Evolutionary conservation across 2,329 filamentous ascomycete species (phyloP).

Genomic region (Exophiala sp.): DNA sequence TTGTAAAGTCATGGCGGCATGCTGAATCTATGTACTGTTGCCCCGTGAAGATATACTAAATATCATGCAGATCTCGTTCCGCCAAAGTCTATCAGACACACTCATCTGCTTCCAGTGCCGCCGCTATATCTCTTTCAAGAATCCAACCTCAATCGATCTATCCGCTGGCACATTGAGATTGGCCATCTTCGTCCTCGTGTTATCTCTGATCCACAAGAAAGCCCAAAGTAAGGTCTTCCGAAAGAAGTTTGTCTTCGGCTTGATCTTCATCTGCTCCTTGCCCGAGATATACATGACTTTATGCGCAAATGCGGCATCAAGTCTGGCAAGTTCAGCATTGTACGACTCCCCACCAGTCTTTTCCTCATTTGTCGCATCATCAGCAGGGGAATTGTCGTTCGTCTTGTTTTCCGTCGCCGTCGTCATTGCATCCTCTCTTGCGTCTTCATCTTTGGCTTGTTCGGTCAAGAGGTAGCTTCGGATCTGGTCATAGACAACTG

Average conservation of each 20-base stretch:
- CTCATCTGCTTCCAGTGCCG: too few relatives aligned
- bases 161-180: conserved; percentile 38
- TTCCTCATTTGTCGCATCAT: not conserved
- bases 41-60: too few relatives aligned
- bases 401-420: conserved; percentile 1
- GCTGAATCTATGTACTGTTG: too few relatives aligned
- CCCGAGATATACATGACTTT: conserved; percentile 51
- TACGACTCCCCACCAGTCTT: not conserved
- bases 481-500: conserved; percentile 59
- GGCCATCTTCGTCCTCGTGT: conserved; percentile 38
- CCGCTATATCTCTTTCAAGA: conserved; percentile 37
- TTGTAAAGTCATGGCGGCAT: too few relatives aligned
- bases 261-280: conserved; percentile 40
- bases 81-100: too few relatives aligned
- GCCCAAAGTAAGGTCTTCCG: conserved; percentile 31
- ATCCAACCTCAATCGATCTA: conserved; percentile 40
- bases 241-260: conserved; percentile 29
- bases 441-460: conserved; percentile 14
- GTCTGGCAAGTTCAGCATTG: conserved; percentile 27
- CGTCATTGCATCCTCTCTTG: not conserved
- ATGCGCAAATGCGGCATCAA: conserved; percentile 45
- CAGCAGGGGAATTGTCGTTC: not conserved
- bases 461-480: conserved; percentile 47
- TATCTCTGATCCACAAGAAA: conserved; percentile 40
- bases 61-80: too few relatives aligned